Conservation (phyloP, 225 moss, liverwort and hornwort genomes). For the Neckera pumila region DNA sequence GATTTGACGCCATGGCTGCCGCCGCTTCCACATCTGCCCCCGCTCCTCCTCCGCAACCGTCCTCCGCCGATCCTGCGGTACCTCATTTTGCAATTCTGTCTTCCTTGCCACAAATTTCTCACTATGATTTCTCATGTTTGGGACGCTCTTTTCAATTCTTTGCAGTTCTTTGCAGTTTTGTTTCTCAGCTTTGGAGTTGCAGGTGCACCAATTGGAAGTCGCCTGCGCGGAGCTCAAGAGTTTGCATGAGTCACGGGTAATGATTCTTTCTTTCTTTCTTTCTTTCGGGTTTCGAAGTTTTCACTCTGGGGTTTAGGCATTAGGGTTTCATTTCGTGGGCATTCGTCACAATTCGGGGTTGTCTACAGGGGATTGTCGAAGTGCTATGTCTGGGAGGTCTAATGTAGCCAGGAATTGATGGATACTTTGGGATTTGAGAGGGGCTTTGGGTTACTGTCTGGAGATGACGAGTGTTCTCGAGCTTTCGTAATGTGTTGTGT, state of each 20-base stretch:
- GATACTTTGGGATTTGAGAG: neutral
- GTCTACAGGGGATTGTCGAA: neutral
- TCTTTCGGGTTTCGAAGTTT: neutral
- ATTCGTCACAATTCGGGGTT: neutral
- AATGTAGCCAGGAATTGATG: neutral
- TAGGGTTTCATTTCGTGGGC: neutral
- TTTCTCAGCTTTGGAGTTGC: neutral
- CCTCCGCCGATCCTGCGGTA: neutral
- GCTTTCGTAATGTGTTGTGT: neutral
- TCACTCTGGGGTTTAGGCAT: neutral
- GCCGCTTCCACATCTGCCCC: neutral
- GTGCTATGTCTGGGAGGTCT: neutral
- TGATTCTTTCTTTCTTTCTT: neutral
- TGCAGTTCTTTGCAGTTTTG: neutral
- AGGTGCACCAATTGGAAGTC: conserved; percentile 69
- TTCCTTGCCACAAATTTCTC: neutral
- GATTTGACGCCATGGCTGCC: conserved; percentile 11
- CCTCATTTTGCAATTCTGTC: neutral
- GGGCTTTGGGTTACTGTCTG: neutral
- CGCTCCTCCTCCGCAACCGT: neutral
- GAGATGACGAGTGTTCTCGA: neutral
- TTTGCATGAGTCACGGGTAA: conserved; percentile 50
- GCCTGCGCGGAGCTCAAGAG: conserved; percentile 62
- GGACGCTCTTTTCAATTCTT: neutral
- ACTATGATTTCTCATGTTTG: neutral